Conservation (phyloP, 805 yeast genomes). For the Starmerella kuoi region DNA sequence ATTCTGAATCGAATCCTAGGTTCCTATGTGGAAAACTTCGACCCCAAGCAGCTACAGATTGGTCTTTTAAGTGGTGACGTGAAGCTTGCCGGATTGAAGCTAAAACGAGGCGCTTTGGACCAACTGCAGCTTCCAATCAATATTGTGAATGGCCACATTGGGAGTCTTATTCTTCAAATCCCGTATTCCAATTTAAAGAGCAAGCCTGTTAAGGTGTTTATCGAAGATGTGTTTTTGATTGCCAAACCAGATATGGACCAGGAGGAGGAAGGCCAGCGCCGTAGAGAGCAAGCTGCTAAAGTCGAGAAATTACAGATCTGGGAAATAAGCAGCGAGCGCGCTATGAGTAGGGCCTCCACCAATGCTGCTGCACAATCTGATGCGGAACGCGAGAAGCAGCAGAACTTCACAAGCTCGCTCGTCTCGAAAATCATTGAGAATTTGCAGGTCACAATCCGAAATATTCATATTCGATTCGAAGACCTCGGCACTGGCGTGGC, state of each 20-base stretch:
- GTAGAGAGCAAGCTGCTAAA: slow-evolving; percentile 54
- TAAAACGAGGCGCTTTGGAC: slow-evolving; percentile 83
- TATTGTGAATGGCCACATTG: slow-evolving; percentile 79
- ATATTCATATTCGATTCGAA: slow-evolving; percentile 86
- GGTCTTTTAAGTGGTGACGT: slow-evolving; percentile 99
- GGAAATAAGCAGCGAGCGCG: slow-evolving; percentile 31
- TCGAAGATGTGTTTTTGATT: slow-evolving; percentile 75
- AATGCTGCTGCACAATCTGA: slow-evolving; percentile 24
- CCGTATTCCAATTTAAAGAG: slow-evolving; percentile 94
- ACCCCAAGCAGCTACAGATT: slow-evolving; percentile 84
- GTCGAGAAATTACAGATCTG: slow-evolving; percentile 54
- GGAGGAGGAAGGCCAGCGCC: slow-evolving; percentile 48
- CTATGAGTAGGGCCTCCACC: slow-evolving; percentile 17
- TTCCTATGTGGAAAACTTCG: slow-evolving; percentile 79
- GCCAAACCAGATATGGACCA: slow-evolving; percentile 62
- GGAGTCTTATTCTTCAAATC: slow-evolving; percentile 76
- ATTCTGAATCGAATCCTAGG: slow-evolving; percentile 33
- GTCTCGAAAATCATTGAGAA: slow-evolving; percentile 87
- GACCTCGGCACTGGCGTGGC: slow-evolving; percentile 57
- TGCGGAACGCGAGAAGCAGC: slow-evolving; percentile 39
- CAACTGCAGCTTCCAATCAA: slow-evolving; percentile 74
- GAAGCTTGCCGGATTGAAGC: slow-evolving; percentile 58
- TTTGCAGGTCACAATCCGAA: slow-evolving; percentile 77
- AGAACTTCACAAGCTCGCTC: slow-evolving; percentile 74
- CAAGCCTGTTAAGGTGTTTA: slow-evolving; percentile 77